Evolutionary conservation across 2,329 filamentous ascomycete genomes (phyloP).

Genomic region (Hawksworthiomyces lignivorus): DNA sequence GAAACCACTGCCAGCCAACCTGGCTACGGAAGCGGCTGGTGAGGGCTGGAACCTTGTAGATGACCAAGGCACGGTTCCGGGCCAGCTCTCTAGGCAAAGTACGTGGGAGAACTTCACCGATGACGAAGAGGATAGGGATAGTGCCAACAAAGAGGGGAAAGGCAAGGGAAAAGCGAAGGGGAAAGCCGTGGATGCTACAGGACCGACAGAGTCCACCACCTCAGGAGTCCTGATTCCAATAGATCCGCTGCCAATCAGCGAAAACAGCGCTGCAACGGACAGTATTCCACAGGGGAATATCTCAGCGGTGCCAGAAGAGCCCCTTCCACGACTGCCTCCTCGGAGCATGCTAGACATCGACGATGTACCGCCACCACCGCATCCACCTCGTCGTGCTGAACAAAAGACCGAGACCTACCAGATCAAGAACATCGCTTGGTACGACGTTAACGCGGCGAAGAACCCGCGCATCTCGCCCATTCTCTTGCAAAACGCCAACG

Average conservation of each 20-base stretch:
- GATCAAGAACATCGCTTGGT: constrained; percentile 86
- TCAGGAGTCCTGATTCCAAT: constrained; percentile 9
- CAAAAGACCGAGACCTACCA: constrained; percentile 71
- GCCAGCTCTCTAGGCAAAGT: constrained; percentile 26
- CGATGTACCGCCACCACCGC: constrained; percentile 18
- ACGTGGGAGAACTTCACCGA: constrained; percentile 32
- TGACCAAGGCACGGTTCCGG: constrained; percentile 25
- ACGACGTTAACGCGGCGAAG: constrained; percentile 53
- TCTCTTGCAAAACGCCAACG: constrained; percentile 86
- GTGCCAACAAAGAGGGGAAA: not conserved
- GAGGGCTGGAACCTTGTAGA: constrained; percentile 48
- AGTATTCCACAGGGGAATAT: not conserved
- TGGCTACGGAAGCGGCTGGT: constrained; percentile 18
- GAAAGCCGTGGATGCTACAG: constrained; percentile 3
- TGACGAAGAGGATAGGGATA: constrained; percentile 10
- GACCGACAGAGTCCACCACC: constrained; percentile 5
- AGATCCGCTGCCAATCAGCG: constrained; percentile 1
- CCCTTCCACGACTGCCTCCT: constrained; percentile 21
- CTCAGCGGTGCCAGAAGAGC: no score
- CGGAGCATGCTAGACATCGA: constrained; percentile 17
- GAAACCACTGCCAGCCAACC: constrained; percentile 11
- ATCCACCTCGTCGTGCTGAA: constrained; percentile 34
- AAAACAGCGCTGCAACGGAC: not conserved
- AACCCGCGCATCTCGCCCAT: constrained; percentile 74
- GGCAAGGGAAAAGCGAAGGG: constrained; percentile 1